These are phyloP conservation scores for Torulaspora pretoriensis DNA, from an alignment of 1,139 yeast genomes.

Conservation along the genomic window DNA sequence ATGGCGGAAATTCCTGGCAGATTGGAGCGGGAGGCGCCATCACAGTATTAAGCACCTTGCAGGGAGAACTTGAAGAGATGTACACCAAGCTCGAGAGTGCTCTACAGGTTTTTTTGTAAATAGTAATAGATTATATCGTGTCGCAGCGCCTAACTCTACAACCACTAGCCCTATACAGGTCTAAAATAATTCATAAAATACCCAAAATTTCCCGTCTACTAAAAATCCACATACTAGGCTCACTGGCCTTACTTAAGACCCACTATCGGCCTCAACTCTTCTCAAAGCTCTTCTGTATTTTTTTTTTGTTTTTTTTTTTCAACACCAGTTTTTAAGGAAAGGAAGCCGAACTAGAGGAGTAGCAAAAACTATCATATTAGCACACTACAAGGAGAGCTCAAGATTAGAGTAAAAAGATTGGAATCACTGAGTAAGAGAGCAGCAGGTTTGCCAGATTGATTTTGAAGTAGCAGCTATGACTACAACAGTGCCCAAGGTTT, in stretches of 20 bases:
- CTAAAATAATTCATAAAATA: not conserved
- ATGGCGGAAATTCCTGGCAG: constrained; percentile 52
- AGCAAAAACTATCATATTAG: constrained; percentile 4
- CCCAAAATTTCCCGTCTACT: not conserved
- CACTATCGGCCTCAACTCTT: not conserved
- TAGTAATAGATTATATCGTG: not conserved
- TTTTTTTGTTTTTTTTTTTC: constrained; percentile 7
- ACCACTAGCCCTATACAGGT: not conserved
- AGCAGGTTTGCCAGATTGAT: constrained; percentile 1
- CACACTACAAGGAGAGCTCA: not conserved
- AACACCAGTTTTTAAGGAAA: constrained; percentile 6
- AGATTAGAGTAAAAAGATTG: not conserved
- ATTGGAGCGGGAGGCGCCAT: constrained; percentile 99
- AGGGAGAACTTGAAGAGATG: constrained; percentile 94
- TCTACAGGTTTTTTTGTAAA: constrained; percentile 50
- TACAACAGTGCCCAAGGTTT: constrained; percentile 85
- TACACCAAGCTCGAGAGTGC: constrained; percentile 74
- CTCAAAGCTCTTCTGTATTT: not conserved
- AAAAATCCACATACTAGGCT: not conserved
- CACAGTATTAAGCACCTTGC: constrained; percentile 75
- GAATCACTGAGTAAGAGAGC: not conserved
- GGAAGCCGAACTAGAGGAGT: constrained; percentile 11
- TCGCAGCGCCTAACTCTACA: not conserved
- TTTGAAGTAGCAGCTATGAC: constrained; percentile 50
- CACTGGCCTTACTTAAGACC: not conserved